These are phyloP conservation scores for Entoloma clypeatum DNA, from an alignment of 1,284 basidiomycete genomes.

Conservation along the genomic window DNA sequence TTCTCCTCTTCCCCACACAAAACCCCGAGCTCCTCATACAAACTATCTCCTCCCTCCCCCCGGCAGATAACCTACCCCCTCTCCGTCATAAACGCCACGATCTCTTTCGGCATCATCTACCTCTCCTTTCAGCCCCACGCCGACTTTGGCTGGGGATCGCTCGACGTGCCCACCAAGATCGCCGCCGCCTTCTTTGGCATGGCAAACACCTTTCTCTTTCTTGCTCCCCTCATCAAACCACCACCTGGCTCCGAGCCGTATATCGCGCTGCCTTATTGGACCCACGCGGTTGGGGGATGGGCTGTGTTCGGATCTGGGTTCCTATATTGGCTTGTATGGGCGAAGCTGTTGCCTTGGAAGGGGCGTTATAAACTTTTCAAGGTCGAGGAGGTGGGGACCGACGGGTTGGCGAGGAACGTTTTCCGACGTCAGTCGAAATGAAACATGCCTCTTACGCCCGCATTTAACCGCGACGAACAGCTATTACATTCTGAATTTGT, in stretches of 20 bases:
- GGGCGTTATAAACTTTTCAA: slow-evolving; percentile 25
- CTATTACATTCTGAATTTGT: no score
- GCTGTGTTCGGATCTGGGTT: slow-evolving; percentile 31
- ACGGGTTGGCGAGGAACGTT: no score
- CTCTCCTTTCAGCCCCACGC: slow-evolving; percentile 24
- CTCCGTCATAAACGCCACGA: slow-evolving; percentile 34
- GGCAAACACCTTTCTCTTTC: slow-evolving; percentile 34
- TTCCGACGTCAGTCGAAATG: no score
- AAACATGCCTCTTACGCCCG: no score
- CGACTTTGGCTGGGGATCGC: slow-evolving; percentile 26
- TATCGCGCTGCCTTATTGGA: slow-evolving; percentile 33
- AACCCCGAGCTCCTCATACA: no score
- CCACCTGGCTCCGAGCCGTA: slow-evolving; percentile 31
- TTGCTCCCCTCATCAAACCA: slow-evolving; percentile 31
- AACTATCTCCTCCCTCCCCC: background rate
- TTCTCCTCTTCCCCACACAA: background rate
- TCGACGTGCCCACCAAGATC: slow-evolving; percentile 18
- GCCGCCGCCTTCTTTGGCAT: slow-evolving; percentile 29
- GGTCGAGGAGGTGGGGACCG: slow-evolving; percentile 24
- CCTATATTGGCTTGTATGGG: slow-evolving; percentile 34
- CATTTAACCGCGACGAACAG: no score
- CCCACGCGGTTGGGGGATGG: slow-evolving; percentile 36
- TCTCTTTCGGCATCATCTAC: slow-evolving; percentile 34
- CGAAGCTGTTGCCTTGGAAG: slow-evolving; percentile 24
- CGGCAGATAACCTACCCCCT: slow-evolving; percentile 33